These are phyloP conservation scores for Colletotrichum karsti DNA, from an alignment of 2,329 filamentous ascomycete species.

Conservation along the genomic window DNA sequence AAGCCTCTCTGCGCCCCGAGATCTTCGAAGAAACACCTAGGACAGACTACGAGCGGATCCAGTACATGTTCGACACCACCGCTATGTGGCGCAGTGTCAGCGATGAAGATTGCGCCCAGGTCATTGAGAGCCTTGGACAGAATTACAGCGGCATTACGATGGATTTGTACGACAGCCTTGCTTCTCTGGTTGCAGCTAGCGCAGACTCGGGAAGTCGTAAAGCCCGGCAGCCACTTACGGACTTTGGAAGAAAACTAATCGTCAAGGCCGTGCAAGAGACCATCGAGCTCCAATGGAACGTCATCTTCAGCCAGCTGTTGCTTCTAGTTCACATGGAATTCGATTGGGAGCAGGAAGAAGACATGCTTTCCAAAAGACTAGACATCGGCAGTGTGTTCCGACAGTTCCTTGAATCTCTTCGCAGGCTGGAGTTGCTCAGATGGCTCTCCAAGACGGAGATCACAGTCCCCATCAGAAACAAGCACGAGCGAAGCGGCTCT, in stretches of 20 bases:
- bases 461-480: slow-evolving; percentile 54
- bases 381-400: slow-evolving; percentile 76
- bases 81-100: slow-evolving; percentile 82
- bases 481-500: slow-evolving; percentile 46
- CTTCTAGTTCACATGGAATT: slow-evolving; percentile 88
- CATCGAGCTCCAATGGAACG: slow-evolving; percentile 74
- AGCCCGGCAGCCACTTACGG: slow-evolving; percentile 66
- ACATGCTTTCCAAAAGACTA: slow-evolving; percentile 66
- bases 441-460: slow-evolving; percentile 73
- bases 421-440: slow-evolving; percentile 76
- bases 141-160: slow-evolving; percentile 67
- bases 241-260: slow-evolving; percentile 79
- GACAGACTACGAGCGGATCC: slow-evolving; percentile 77
- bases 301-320: slow-evolving; percentile 84
- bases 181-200: slow-evolving; percentile 50
- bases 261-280: slow-evolving; percentile 83
- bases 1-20: slow-evolving; percentile 74
- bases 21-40: slow-evolving; percentile 77
- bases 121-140: slow-evolving; percentile 75
- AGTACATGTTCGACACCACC: slow-evolving; percentile 80
- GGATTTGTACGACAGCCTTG: slow-evolving; percentile 62
- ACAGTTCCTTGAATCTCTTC: slow-evolving; percentile 75
- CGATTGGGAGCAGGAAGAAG: slow-evolving; percentile 78
- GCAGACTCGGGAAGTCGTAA: slow-evolving; percentile 56
- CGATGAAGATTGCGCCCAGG: slow-evolving; percentile 79